phyloP scores from a whole-genome alignment of 2,329 filamentous ascomycete species.

The Aspergillus costaricaensis region DNA sequence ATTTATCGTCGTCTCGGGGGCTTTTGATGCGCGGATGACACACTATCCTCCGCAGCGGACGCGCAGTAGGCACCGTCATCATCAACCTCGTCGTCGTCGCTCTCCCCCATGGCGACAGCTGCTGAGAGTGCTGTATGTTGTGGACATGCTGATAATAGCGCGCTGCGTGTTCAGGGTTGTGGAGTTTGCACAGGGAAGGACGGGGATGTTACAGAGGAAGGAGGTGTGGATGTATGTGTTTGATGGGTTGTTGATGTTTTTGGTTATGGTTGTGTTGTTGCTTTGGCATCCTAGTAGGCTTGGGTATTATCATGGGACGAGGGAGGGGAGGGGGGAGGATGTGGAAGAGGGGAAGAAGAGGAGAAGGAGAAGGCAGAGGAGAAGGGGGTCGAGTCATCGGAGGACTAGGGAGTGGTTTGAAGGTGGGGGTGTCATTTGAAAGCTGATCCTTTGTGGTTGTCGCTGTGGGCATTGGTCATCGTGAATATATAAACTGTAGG shows the following conservation, averaged over 20 bases:
- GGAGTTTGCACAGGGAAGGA: neutral
- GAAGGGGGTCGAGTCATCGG: neutral
- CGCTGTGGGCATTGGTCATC: too few relatives aligned
- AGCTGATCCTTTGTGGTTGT: too few relatives aligned
- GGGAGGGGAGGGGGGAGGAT: neutral
- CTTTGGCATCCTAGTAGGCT: neutral
- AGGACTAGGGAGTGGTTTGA: neutral
- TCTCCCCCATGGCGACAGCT: neutral
- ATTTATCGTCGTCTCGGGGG: neutral
- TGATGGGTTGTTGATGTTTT: neutral
- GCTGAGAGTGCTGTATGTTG: neutral
- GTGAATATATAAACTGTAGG: too few relatives aligned
- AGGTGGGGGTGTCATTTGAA: neutral
- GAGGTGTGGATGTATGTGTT: slow-evolving; percentile 3
- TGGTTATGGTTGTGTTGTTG: neutral
- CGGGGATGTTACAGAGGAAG: neutral
- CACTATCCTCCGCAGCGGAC: neutral
- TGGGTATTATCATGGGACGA: neutral
- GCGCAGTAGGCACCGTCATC: neutral
- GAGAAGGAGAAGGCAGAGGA: neutral
- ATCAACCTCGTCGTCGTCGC: too few relatives aligned
- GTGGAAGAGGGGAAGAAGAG: neutral
- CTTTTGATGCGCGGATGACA: neutral
- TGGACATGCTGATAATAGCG: neutral
- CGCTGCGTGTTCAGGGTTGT: neutral